Evolutionary conservation across 2,329 filamentous ascomycete species (phyloP), one percentile per base, ranked within the genome.

Genomic region (Aureobasidium sp.): DNA sequence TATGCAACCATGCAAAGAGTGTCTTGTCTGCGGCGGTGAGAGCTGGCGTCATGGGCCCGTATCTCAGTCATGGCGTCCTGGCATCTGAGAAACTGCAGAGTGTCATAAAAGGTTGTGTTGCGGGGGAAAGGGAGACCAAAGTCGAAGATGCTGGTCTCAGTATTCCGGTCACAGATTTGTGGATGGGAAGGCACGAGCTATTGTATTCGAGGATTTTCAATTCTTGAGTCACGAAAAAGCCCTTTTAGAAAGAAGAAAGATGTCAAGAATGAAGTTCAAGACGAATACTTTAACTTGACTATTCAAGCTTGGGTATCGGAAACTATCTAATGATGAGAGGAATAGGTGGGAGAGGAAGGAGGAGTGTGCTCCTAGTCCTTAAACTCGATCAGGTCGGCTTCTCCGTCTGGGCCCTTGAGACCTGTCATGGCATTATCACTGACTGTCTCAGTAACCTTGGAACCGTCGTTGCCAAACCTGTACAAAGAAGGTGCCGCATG

Each of bases 181-280:
- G 90, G 89, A 81, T 92, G 70, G 90, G 90, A 3, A 81, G 90
- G 71, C 90, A 94, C 73, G 90, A 94, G 79, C 78, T 90, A 71
- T 73, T 94, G 66, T 94, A 94, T 73, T 92, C 89, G 63, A 84
- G 90, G 68, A 93, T 94, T 61, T 94, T 94, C 71, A 94, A 94
- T 75, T 92, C 89, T 68, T 93, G 5, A 48, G 2, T 27, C 32
- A 34, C 1, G 12, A 15, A 15, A 37, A 13, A 37, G 34, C 3
- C 8, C 32, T 34, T 3, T 34, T 7, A 10, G 12, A 34, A 3
- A 34, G 7, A 34, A 34, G 32, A 34, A 34, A 34, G 32, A 34
- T 34, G 9, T 34, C 2, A 34, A 34, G 32, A 37, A 15, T 37
- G 34, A 37, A 37, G 34, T 3, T 15, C 34, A 37, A 17, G 34